phyloP scores from a whole-genome alignment of 257 asterid genomes.

The Petrea volubilis region DNA sequence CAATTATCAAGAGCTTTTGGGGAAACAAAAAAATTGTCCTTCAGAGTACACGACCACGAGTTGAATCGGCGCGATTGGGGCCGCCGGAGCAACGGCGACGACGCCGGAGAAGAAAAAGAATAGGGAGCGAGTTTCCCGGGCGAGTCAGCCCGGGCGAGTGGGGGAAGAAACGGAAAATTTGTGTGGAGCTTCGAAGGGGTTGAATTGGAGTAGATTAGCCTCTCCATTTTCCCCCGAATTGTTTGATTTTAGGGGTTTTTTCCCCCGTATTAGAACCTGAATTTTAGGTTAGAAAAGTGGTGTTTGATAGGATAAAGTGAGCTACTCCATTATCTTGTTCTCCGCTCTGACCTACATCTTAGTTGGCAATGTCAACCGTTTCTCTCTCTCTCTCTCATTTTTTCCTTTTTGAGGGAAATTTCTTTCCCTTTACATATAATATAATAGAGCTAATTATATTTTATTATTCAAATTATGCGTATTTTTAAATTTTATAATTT shows the following conservation, averaged over 20 bases:
- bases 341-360: conserved; percentile 20
- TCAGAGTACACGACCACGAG: conserved; percentile 38
- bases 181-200: conserved; percentile 45
- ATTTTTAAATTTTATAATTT: too few species aligned
- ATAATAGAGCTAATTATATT: too few species aligned
- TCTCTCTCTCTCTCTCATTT: background rate
- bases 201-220: conserved; percentile 60
- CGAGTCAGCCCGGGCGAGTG: conserved; percentile 31
- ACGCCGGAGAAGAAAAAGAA: conserved; percentile 2
- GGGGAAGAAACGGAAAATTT: conserved; percentile 44
- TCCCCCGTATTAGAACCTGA: background rate
- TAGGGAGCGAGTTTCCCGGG: conserved; percentile 24
- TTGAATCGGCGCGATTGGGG: conserved; percentile 28
- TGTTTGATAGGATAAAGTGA: conserved; percentile 28
- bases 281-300: conserved; percentile 18
- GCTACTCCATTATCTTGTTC: background rate
- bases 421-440: background rate
- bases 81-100: conserved; percentile 16
- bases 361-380: conserved; percentile 12
- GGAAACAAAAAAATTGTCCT: conserved; percentile 25
- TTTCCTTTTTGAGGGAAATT: too few species aligned
- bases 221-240: conserved; percentile 50
- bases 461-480: too few species aligned
- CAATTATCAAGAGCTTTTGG: conserved; percentile 9
- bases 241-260: background rate